Conservation (phyloP, 1,139 yeast genomes). For the Pichia norvegensis region DNA sequence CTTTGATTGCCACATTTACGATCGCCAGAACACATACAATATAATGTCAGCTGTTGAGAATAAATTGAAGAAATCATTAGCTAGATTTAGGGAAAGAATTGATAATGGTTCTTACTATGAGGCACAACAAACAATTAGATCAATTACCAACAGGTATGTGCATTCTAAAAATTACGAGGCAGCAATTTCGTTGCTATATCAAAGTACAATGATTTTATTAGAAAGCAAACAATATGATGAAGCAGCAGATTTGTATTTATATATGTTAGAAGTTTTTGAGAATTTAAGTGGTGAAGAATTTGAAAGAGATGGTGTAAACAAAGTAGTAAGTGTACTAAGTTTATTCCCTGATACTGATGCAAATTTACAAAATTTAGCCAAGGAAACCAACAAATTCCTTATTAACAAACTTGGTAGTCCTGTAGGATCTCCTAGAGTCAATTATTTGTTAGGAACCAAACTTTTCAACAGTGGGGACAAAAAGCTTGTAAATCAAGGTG, state of each 20-base stretch:
- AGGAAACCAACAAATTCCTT: conserved; percentile 62
- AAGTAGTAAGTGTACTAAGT: conserved; percentile 34
- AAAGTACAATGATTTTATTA: conserved; percentile 61
- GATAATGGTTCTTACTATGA: conserved; percentile 77
- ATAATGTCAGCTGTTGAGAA: conserved; percentile 20
- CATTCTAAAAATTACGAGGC: conserved; percentile 57
- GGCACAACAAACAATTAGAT: conserved; percentile 88
- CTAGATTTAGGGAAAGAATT: conserved; percentile 58
- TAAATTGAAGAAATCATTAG: conserved; percentile 52
- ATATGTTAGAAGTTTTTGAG: conserved; percentile 61
- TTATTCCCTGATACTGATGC: conserved; percentile 60
- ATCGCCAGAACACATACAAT: neutral
- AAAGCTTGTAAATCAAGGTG: conserved; percentile 22
- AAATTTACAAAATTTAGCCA: conserved; percentile 55
- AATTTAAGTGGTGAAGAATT: conserved; percentile 35
- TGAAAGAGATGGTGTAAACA: conserved; percentile 24
- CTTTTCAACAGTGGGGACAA: conserved; percentile 32
- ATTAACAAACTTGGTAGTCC: conserved; percentile 39
- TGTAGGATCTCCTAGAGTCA: conserved; percentile 70
- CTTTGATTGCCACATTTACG: neutral
- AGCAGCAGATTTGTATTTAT: conserved; percentile 69
- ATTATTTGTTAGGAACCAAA: conserved; percentile 66
- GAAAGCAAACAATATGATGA: conserved; percentile 70
- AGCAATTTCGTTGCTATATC: conserved; percentile 66
- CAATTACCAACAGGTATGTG: conserved; percentile 78